These are phyloP conservation scores for Blastobotrys terrestris DNA, from an alignment of 805 yeast genomes.

Conservation along the genomic window DNA sequence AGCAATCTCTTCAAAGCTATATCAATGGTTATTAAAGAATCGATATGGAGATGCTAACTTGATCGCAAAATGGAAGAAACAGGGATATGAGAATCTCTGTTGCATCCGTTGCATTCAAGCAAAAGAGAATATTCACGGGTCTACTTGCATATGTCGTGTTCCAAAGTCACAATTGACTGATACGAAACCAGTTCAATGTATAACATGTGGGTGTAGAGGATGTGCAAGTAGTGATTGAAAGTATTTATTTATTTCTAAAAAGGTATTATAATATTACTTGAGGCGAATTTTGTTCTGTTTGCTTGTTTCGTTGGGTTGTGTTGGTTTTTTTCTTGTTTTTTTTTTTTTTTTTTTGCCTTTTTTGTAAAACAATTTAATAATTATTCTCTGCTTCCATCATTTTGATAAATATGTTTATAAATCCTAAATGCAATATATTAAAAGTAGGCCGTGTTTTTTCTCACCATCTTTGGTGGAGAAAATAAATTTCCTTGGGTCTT, in stretches of 20 bases:
- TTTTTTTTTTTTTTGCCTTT: neutral
- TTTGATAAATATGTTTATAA: neutral
- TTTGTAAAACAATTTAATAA: neutral
- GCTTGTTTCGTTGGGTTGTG: neutral
- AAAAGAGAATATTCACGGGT: constrained; percentile 52
- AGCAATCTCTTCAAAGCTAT: constrained; percentile 58
- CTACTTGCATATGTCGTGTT: constrained; percentile 78
- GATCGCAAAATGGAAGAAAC: constrained; percentile 79
- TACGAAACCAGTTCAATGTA: constrained; percentile 42
- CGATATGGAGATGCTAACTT: constrained; percentile 60
- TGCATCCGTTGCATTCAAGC: constrained; percentile 72
- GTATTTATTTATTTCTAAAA: too few relatives aligned
- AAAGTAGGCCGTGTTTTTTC: constrained; percentile 14
- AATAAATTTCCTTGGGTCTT: constrained; percentile 15
- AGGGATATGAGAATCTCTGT: constrained; percentile 82
- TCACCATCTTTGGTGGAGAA: constrained; percentile 11
- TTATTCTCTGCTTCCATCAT: too few relatives aligned
- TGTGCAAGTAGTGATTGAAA: constrained; percentile 67
- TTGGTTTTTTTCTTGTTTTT: too few relatives aligned
- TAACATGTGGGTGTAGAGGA: constrained; percentile 81
- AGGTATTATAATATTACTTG: too few relatives aligned
- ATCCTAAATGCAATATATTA: constrained; percentile 1
- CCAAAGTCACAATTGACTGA: constrained; percentile 48
- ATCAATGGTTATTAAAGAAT: constrained; percentile 66
- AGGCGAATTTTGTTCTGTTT: too few relatives aligned